These are phyloP conservation scores for Colletotrichum sp. DNA, from an alignment of 2,329 filamentous ascomycete species.

Conservation along the genomic window DNA sequence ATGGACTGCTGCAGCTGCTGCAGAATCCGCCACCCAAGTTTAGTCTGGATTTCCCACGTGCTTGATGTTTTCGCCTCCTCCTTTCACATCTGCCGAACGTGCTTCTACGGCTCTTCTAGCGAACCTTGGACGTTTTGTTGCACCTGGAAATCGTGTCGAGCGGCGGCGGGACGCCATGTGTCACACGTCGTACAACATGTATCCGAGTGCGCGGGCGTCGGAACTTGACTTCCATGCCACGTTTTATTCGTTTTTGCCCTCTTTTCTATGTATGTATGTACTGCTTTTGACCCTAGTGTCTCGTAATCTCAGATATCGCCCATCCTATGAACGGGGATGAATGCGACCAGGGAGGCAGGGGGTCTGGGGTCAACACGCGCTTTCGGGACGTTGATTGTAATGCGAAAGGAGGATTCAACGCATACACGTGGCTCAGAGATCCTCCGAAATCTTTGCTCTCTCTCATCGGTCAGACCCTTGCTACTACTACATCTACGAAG, in stretches of 20 bases:
- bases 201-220: not conserved
- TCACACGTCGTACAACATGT: not conserved
- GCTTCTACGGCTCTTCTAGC: slow-evolving; percentile 8
- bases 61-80: not conserved
- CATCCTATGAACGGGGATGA: not conserved
- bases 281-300: not conserved
- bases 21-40: not conserved
- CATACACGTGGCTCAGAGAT: not conserved
- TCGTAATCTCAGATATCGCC: not conserved
- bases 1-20: not conserved
- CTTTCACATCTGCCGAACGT: not conserved
- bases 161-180: not conserved
- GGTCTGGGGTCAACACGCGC: not conserved
- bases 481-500: not conserved
- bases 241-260: not conserved
- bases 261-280: not conserved
- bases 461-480: not conserved
- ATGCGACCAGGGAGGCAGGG: not conserved
- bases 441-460: not conserved
- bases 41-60: not conserved
- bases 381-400: not conserved
- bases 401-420: not conserved
- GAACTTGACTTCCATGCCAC: not conserved
- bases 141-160: not conserved
- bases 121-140: not conserved